Evolutionary conservation across 1,284 basidiomycete genomes (phyloP), one percentile per base, ranked within the genome.

Genomic region (Vanrija humicola): DNA sequence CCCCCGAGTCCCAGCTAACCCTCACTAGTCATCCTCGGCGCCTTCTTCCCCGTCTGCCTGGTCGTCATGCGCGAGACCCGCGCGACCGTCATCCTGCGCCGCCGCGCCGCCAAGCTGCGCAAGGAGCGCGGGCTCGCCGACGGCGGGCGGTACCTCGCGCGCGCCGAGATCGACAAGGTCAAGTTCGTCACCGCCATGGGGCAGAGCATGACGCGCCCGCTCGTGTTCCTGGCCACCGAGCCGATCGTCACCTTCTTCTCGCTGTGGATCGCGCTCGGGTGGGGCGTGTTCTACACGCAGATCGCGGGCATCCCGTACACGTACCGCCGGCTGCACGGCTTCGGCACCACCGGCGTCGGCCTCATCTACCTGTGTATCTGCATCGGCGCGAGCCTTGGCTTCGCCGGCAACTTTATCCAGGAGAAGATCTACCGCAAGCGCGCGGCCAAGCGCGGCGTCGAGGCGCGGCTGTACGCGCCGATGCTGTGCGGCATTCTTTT

Each of bases 221-320:
- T 75, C 9, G 21, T 82, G 57, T 78, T 90, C 46, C 72, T 90
- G 54, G 54, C 84, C 29, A 87, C 87, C 0, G 90, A 93, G 66
- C 88, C 87, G 0, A 81, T 90, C 38, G 88, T 91, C 1, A 77
- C 82, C 10, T 82, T 83, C 59, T 86, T 90, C 71, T 87, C 86
- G 56, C 61, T 89, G 9, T 91, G 88, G 88, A 76, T 84, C 47
- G 86, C 86, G 1, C 84, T 88, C 56, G 82, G 81, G 65, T 91
- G 88, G 89, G 88, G 89, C 0, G 81, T 91, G 8, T 73, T 87
- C 46, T 91, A 84, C 68, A 82, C 82, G 57, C 75, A 88, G 59
- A 78, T 90, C 29, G 83, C 84, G 80, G 86, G 86, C 0, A 78
- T 88, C 34, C 76, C 81, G 0, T 82, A 82, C 14, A 80, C 85